Percentiles rank a stretch among this genome's conserved stretches.
These are phyloP conservation scores for Scedosporium dehoogii DNA, from an alignment of 2,329 filamentous ascomycete species.

Conservation along the genomic window DNA sequence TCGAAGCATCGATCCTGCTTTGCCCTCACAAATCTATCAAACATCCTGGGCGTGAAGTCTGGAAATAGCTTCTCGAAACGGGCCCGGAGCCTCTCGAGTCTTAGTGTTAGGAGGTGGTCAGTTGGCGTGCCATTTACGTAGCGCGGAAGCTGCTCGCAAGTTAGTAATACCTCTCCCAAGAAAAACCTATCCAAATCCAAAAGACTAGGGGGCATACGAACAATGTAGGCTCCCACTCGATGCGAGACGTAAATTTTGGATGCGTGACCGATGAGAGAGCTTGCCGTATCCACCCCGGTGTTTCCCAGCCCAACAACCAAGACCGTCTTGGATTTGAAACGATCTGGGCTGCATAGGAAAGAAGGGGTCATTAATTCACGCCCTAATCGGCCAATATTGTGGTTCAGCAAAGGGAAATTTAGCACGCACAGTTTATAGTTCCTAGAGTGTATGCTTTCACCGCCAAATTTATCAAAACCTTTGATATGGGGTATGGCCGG, in stretches of 20 bases:
- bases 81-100: conserved; percentile 19
- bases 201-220: conserved; percentile 13
- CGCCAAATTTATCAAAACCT: conserved; percentile 25
- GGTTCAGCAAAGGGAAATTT: neutral
- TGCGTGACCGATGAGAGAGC: conserved; percentile 22
- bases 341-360: conserved; percentile 12
- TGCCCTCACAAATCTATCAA: conserved; percentile 9
- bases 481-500: conserved; percentile 25
- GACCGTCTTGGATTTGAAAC: conserved; percentile 30
- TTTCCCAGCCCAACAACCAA: conserved; percentile 32
- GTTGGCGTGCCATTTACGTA: conserved; percentile 22
- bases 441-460: conserved; percentile 28
- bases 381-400: too few species aligned
- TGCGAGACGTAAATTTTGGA: conserved; percentile 31
- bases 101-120: conserved; percentile 23
- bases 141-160: conserved; percentile 16
- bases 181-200: neutral
- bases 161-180: too few species aligned
- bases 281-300: conserved; percentile 20
- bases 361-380: too few species aligned
- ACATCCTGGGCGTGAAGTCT: conserved; percentile 8
- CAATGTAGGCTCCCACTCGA: conserved; percentile 24
- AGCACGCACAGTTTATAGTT: conserved; percentile 20
- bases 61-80: conserved; percentile 18
- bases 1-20: conserved; percentile 16